Percentiles rank a stretch among this genome's conserved stretches.
Conservation (phyloP, 371 early-diverging fungal species). For the Circinella minor region DNA sequence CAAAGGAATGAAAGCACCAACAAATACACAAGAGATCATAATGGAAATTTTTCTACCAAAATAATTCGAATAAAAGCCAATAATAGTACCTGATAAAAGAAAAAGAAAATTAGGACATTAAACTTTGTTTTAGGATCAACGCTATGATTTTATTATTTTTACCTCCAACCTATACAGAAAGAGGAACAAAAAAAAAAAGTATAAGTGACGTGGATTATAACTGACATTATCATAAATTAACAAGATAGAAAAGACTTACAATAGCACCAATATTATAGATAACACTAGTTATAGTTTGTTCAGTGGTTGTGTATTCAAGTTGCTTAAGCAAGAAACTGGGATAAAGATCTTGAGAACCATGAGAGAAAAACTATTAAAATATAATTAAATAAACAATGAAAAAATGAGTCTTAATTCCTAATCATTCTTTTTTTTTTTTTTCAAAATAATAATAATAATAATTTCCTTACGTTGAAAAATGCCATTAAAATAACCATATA, state of each 20-base stretch:
- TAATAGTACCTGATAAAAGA: conserved; percentile 5
- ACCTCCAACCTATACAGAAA: neutral
- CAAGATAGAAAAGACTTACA: conserved; percentile 6
- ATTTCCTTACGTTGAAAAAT: conserved; percentile 45
- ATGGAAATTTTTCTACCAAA: conserved; percentile 67
- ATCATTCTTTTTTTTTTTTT: neutral
- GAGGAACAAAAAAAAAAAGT: neutral
- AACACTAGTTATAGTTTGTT: conserved; percentile 64
- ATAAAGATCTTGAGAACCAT: conserved; percentile 75
- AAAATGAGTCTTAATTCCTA: neutral
- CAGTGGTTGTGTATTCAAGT: conserved; percentile 52
- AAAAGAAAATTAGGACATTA: neutral
- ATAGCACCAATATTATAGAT: conserved; percentile 74
- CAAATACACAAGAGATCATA: conserved; percentile 49
- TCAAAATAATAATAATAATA: neutral
- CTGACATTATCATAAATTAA: neutral
- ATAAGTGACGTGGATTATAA: neutral
- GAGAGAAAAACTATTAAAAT: conserved; percentile 55
- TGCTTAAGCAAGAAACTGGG: conserved; percentile 70
- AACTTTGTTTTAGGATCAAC: too few relatives aligned
- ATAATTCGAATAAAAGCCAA: conserved; percentile 71
- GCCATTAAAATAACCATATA: conserved; percentile 67
- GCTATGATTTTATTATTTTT: neutral
- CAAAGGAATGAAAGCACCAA: conserved; percentile 69
- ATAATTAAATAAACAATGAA: neutral